Percentiles rank a stretch among this genome's conserved stretches.
Conservation (phyloP, 495 filamentous ascomycete species). For the Penicillium simplicissimum region DNA sequence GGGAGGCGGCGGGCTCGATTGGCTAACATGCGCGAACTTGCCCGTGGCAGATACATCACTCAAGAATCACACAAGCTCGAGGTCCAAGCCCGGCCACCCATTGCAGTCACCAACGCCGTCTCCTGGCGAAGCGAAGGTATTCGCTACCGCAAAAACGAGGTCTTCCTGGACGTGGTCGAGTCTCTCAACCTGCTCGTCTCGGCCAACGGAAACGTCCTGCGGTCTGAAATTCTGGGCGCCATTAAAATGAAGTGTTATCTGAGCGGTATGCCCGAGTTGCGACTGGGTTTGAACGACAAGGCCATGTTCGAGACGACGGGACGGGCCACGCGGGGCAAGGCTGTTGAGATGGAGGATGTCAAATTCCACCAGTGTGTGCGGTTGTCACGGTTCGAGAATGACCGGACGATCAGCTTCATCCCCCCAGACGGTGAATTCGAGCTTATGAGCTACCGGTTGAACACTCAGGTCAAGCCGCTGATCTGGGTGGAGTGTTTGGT, state of each 20-base stretch:
- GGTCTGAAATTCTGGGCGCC: slow-evolving; percentile 95
- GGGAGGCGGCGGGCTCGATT: neutral
- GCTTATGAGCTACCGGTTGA: slow-evolving; percentile 98
- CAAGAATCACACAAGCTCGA: slow-evolving; percentile 99
- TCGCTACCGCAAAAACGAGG: slow-evolving; percentile 98
- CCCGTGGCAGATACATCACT: slow-evolving; percentile 76
- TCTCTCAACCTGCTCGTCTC: slow-evolving; percentile 95
- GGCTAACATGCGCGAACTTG: slow-evolving; percentile 12
- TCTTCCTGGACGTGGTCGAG: slow-evolving; percentile 97
- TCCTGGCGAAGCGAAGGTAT: slow-evolving; percentile 98
- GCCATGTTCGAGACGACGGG: slow-evolving; percentile 99
- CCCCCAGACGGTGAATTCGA: slow-evolving; percentile 98
- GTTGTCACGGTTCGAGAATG: slow-evolving; percentile 94
- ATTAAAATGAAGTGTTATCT: slow-evolving; percentile 99
- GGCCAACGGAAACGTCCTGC: slow-evolving; percentile 90
- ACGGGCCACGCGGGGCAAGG: slow-evolving; percentile 90
- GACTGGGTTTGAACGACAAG: slow-evolving; percentile 96
- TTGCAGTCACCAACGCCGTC: slow-evolving; percentile 98
- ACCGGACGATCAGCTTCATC: slow-evolving; percentile 98
- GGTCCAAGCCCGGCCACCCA: slow-evolving; percentile 97
- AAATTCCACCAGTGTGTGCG: slow-evolving; percentile 99
- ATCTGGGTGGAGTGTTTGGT: slow-evolving; percentile 99
- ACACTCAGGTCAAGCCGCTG: slow-evolving; percentile 97
- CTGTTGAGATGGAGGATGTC: slow-evolving; percentile 99
- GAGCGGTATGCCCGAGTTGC: slow-evolving; percentile 96